Base-by-base conservation (phyloP, 176 grass and related monocot species). In the Alloteropsis semialata region DNA sequence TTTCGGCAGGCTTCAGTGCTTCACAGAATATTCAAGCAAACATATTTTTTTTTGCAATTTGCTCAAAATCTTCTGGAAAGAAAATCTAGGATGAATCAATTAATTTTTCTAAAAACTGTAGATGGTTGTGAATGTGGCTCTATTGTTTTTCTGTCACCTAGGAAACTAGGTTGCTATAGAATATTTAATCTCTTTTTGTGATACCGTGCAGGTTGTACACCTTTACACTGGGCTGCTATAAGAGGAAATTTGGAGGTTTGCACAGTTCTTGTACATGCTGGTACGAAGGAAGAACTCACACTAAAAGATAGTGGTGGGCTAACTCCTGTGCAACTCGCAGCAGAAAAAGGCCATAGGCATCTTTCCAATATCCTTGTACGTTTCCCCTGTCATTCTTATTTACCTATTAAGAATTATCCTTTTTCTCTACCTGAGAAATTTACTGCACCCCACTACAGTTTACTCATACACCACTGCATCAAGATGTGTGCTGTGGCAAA, bases 151-250 rank as follows among this genome's bases (percentile, higher is more conserved):
- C 6, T 83, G 50, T 62, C 55, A 72, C 24, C 60, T 80, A 39
- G 22, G 28, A 19, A 50, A 10, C 42, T 65, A 79, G 21, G 5
- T 74, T 54, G 28, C 32, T 32, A 37, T 72, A 56, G 10, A 75
- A 55, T 76, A 68, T 66, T 76, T 73, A 87, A 45, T 11, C 27
- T 86, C 16, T 24, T 83, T 83, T 88, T 79, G 45, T 88, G 27
- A 65, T 88, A 14, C 48, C 33, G 18, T 88, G 79, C 78, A 98
- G 96, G 96, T 72, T 95, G 91, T 87, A 93, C 93, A 14, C 89
- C 96, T 73, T 86, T 98, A 84, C 96, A 98, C 71, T 98, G 96
- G 96, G 96, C 92, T 91, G 89, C 80, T 77, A 68, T 98, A 85
- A 90, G 93, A 73, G 93, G 96, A 75, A 87, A 91, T 84, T 72